Evolutionary conservation across 202 grass and related monocot species (phyloP), one percentile per base, ranked within the genome.

Genomic region (Alloteropsis angusta): DNA sequence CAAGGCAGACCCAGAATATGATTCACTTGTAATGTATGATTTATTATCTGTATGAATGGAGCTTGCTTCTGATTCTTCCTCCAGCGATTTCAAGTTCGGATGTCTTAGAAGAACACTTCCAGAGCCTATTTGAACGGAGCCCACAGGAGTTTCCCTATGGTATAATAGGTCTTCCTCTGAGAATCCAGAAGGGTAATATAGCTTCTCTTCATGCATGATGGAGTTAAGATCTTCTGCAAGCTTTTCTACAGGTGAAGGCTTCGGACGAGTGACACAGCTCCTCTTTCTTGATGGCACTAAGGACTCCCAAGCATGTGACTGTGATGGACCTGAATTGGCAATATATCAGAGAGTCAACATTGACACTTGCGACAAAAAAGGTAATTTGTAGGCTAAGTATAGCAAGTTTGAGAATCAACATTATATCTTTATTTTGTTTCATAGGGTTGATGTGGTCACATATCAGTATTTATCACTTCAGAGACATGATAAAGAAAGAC

Each of bases 21-120:
- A 83, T 69, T 94, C 92, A 85, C 78, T 88, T 65, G 77, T 86
- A 88, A 82, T 60, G 23, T 75, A 69, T 50, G 83, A 86, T 79
- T 85, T 87, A 80, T 90, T 83, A 68, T 94, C 91, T 77, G 77
- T 75, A 83, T 84, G 84, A 86, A 94, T 41, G 50, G 95, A 98
- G 68, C 90, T 94, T 90, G 92, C 87, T 83, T 98, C 92, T 72
- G 92, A 98, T 87, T 98, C 95, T 87, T 90, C 89, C 65, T 94
- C 95, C 60, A 81, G 52, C 44, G 71, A 89, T 81, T 89, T 98
- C 28, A 79, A 90, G 82, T 85, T 89, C 18, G 89, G 77, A 57
- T 89, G 84, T 71, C 85, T 88, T 74, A 98, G 87, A 55, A 98
- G 90, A 56, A 98, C 79, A 72, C 89, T 89, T 80, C 96, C 96